phyloP scores from a whole-genome alignment of 2,329 filamentous ascomycete genomes.

The Claviceps capensis region DNA sequence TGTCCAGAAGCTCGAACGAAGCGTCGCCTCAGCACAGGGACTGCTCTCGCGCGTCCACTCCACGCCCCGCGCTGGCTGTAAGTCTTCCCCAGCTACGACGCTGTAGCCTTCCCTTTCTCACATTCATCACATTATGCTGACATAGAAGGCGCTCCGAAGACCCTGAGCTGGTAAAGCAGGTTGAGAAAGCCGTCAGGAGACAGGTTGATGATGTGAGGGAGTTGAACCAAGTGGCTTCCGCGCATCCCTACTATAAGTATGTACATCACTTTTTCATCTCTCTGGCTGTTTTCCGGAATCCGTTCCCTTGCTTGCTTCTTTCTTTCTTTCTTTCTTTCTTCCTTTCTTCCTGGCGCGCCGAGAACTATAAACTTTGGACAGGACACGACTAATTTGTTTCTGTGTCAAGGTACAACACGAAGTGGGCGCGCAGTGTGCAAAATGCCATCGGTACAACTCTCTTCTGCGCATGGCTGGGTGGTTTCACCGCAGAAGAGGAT shows the following conservation, averaged over 20 bases:
- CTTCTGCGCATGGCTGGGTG: constrained; percentile 64
- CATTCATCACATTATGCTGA: constrained; percentile 2
- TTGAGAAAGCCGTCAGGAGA: constrained; percentile 57
- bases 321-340: neutral
- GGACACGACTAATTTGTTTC: neutral
- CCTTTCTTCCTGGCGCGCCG: neutral
- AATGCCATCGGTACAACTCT: constrained; percentile 52
- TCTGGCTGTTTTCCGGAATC: too few relatives aligned
- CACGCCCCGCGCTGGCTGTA: constrained; percentile 51
- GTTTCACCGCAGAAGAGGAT: constrained; percentile 31
- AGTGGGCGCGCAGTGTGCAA: constrained; percentile 77
- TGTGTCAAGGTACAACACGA: constrained; percentile 54
- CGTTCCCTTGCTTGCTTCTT: too few relatives aligned
- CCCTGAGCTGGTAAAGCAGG: constrained; percentile 51
- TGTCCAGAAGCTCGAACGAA: constrained; percentile 68
- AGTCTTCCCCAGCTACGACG: constrained; percentile 11
- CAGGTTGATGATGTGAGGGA: constrained; percentile 58
- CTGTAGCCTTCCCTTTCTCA: too few relatives aligned
- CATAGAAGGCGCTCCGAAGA: constrained; percentile 27
- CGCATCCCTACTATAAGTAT: constrained; percentile 93
- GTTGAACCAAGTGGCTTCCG: constrained; percentile 60
- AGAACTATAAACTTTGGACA: neutral
- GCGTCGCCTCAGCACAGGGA: constrained; percentile 69
- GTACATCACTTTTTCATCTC: constrained; percentile 5
- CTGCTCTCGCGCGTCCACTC: constrained; percentile 83